A percentile compares a stretch with the other conserved stretches of the same genome.
Conservation (phyloP, 2,329 filamentous ascomycete species). For the Exophiala aquamarina region DNA sequence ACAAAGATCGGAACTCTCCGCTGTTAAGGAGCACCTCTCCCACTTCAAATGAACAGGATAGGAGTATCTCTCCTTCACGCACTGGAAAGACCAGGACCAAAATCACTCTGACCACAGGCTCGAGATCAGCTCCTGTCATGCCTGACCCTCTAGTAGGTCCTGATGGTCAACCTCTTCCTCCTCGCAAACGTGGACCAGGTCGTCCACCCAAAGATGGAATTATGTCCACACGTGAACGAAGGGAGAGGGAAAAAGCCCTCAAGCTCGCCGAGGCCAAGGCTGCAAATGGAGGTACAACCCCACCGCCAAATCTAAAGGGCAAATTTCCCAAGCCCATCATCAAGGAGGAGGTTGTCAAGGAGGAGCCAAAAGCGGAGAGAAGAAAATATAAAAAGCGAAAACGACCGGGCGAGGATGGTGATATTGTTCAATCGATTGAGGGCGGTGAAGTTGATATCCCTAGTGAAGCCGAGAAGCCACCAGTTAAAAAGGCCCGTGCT, state of each 20-base stretch:
- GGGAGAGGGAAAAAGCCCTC: constrained; percentile 53
- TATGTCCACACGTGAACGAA: constrained; percentile 64
- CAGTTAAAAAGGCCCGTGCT: constrained; percentile 40
- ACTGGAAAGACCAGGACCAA: constrained; percentile 19
- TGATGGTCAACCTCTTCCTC: constrained; percentile 23
- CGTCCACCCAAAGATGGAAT: constrained; percentile 66
- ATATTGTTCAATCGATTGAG: constrained; percentile 44
- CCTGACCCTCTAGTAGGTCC: constrained; percentile 17
- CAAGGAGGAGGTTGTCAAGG: constrained; percentile 30
- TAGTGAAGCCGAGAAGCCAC: constrained; percentile 21
- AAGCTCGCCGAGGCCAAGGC: constrained; percentile 47
- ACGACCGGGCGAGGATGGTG: constrained; percentile 45
- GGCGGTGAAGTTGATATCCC: constrained; percentile 19
- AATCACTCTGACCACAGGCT: constrained; percentile 15
- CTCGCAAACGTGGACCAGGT: constrained; percentile 57
- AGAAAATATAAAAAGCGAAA: constrained; percentile 51
- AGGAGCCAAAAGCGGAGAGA: constrained; percentile 44
- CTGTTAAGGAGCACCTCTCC: constrained; percentile 13
- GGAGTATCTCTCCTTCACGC: constrained; percentile 15
- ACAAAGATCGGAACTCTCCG: constrained; percentile 11
- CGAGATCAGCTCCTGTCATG: constrained; percentile 7
- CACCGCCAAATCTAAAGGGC: constrained; percentile 36
- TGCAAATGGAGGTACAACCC: constrained; percentile 47
- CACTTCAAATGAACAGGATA: constrained; percentile 17
- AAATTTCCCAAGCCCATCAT: constrained; percentile 30